A percentile compares a stretch with the other conserved stretches of the same genome.
Evolutionary conservation across 768 basidiomycete species (phyloP).

Genomic region (Melanogaster broomeanus): DNA sequence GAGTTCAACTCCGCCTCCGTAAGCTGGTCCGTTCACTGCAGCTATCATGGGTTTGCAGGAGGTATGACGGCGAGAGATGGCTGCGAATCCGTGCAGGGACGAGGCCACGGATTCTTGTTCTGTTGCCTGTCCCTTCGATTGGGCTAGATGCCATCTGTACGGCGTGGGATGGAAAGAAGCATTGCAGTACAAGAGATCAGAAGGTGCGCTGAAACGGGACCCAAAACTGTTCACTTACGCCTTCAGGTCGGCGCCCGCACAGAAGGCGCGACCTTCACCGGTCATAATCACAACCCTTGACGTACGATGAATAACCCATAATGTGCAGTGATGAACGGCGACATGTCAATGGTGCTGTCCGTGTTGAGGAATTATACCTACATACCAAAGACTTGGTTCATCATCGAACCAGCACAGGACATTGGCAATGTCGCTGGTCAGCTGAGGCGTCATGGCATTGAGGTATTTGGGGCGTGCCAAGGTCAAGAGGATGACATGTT

Average conservation of each 20-base stretch:
- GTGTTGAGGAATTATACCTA: conserved; percentile 24
- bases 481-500: conserved; percentile 55
- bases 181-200: neutral
- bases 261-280: conserved; percentile 72
- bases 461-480: conserved; percentile 70
- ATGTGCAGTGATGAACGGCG: neutral
- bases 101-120: conserved; percentile 45
- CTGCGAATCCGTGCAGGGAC: conserved; percentile 64
- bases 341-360: neutral
- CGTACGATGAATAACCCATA: neutral
- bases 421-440: conserved; percentile 51
- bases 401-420: conserved; percentile 75
- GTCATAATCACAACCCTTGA: conserved; percentile 74
- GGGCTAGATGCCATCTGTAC: conserved; percentile 59
- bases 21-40: conserved; percentile 75
- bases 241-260: conserved; percentile 79
- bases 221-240: conserved; percentile 46
- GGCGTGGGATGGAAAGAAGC: neutral
- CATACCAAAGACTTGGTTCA: conserved; percentile 71
- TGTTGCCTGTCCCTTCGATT: conserved; percentile 42
- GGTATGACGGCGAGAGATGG: conserved; percentile 63
- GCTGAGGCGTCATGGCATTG: conserved; percentile 71
- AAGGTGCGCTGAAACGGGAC: neutral
- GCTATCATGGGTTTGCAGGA: conserved; percentile 77
- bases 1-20: conserved; percentile 68